Conservation (phyloP, 2,329 filamentous ascomycete species). For the Penicillium sp. region DNA sequence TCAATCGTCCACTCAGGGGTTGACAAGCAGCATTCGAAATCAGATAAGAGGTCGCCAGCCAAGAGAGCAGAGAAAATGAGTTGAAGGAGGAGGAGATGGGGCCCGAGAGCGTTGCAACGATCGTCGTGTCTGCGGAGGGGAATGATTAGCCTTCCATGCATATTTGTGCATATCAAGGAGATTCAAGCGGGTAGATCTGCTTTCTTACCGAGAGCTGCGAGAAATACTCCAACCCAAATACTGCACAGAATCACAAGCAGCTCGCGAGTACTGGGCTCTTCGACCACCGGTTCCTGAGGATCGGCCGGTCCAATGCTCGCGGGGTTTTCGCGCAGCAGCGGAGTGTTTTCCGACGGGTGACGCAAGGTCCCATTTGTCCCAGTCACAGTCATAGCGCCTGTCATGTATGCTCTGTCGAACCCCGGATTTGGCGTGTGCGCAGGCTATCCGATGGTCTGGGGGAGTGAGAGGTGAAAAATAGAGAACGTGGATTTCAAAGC, state of each 20-base stretch:
- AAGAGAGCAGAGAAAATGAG: conserved; percentile 79
- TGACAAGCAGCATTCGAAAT: conserved; percentile 88
- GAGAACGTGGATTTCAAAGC: not conserved
- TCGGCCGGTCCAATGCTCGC: conserved; percentile 10
- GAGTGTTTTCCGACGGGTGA: conserved; percentile 33
- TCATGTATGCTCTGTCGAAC: not conserved
- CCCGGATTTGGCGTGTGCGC: not conserved
- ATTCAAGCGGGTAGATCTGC: too few species aligned
- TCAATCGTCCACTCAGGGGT: conserved; percentile 81
- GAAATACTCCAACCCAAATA: conserved; percentile 60
- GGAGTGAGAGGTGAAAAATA: not conserved
- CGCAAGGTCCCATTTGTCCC: conserved; percentile 5
- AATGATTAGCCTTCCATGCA: not conserved
- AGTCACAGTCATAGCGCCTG: not conserved
- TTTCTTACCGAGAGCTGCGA: conserved; percentile 60
- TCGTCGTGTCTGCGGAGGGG: conserved; percentile 65
- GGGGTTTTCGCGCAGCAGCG: conserved; percentile 32
- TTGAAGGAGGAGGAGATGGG: conserved; percentile 84
- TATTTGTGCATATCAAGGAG: not conserved
- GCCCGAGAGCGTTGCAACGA: conserved; percentile 82
- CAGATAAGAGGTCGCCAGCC: conserved; percentile 85
- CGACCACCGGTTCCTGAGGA: conserved; percentile 30
- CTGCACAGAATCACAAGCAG: conserved; percentile 54
- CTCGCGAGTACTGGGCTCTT: conserved; percentile 53
- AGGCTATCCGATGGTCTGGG: not conserved